phyloP scores from a whole-genome alignment of 495 filamentous ascomycete species.

The Penicillium salamii region DNA sequence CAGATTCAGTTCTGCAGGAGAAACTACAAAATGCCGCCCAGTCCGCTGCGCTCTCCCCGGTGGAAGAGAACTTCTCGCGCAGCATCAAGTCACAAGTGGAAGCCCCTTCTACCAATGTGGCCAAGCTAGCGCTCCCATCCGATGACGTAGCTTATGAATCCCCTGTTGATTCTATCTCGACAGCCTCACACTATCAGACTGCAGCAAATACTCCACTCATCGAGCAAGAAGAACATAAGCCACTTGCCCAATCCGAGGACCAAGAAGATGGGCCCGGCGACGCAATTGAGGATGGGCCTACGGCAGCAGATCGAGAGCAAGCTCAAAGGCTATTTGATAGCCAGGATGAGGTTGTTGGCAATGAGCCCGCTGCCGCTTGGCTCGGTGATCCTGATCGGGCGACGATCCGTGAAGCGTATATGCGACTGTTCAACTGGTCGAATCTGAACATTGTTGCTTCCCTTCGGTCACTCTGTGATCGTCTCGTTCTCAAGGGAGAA shows the following conservation, averaged over 20 bases:
- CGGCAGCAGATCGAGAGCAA: slow-evolving; percentile 59
- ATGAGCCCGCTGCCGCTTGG: slow-evolving; percentile 80
- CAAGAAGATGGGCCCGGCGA: slow-evolving; percentile 23
- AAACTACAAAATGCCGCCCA: slow-evolving; percentile 19
- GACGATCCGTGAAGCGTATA: slow-evolving; percentile 76
- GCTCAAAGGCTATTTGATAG: slow-evolving; percentile 82
- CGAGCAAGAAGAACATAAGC: slow-evolving; percentile 27
- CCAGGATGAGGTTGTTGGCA: slow-evolving; percentile 74
- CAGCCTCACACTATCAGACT: slow-evolving; percentile 47
- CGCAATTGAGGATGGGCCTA: slow-evolving; percentile 37
- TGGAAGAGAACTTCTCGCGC: slow-evolving; percentile 31
- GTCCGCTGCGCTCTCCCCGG: slow-evolving; percentile 26
- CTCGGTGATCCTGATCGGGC: slow-evolving; percentile 72
- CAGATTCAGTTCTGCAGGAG: slow-evolving; percentile 22
- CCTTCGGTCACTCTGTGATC: slow-evolving; percentile 75
- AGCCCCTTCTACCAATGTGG: slow-evolving; percentile 16
- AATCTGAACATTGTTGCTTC: slow-evolving; percentile 77
- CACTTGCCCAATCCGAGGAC: slow-evolving; percentile 16
- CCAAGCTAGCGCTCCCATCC: slow-evolving; percentile 15
- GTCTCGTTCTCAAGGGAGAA: slow-evolving; percentile 84
- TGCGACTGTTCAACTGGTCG: slow-evolving; percentile 85
- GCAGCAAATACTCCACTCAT: slow-evolving; percentile 42
- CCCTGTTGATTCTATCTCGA: slow-evolving; percentile 34
- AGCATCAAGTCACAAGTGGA: slow-evolving; percentile 21
- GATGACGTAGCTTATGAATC: slow-evolving; percentile 26